A percentile compares a stretch with the other conserved stretches of the same genome.
Conservation (phyloP, 148 eudicot genomes). For the Camellia lanceoleosa region DNA sequence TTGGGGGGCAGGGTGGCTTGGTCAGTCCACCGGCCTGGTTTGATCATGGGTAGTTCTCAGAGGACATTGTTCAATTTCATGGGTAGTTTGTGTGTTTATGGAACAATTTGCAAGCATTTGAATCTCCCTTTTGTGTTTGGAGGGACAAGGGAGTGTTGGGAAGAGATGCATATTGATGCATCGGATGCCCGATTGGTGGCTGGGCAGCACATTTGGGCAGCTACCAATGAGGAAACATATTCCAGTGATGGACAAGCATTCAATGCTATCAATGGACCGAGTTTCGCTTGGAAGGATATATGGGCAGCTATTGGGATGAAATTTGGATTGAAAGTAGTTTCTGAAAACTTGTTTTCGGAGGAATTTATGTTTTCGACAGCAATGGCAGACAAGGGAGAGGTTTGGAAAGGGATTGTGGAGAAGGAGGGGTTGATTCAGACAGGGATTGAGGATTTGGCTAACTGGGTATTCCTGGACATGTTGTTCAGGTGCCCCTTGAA, state of each 20-base stretch:
- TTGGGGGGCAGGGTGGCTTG: slow-evolving; percentile 41
- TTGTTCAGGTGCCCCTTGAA: slow-evolving; percentile 70
- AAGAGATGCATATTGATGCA: slow-evolving; percentile 59
- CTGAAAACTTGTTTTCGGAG: slow-evolving; percentile 25
- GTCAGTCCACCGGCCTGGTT: slow-evolving; percentile 85
- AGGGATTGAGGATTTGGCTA: slow-evolving; percentile 70
- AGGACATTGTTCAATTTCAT: slow-evolving; percentile 65
- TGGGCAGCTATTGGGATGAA: slow-evolving; percentile 63
- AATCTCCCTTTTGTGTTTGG: slow-evolving; percentile 82
- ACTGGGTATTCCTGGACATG: slow-evolving; percentile 67
- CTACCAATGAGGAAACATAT: slow-evolving; percentile 37
- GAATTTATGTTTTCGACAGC: slow-evolving; percentile 40
- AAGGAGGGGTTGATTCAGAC: slow-evolving; percentile 48
- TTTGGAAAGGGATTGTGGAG: slow-evolving; percentile 71
- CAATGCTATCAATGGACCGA: slow-evolving; percentile 62
- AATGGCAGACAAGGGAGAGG: slow-evolving; percentile 51
- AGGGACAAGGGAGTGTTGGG: slow-evolving; percentile 81
- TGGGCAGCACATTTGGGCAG: slow-evolving; percentile 84
- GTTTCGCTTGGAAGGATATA: slow-evolving; percentile 66
- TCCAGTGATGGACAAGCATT: slow-evolving; percentile 55
- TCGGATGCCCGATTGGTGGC: slow-evolving; percentile 87
- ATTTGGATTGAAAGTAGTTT: slow-evolving; percentile 41
- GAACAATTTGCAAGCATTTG: slow-evolving; percentile 59
- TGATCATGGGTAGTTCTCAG: slow-evolving; percentile 65
- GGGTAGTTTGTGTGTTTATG: slow-evolving; percentile 78